These are phyloP conservation scores for Neonectria neomacrospora DNA, from an alignment of 2,329 filamentous ascomycete genomes.

Conservation along the genomic window DNA sequence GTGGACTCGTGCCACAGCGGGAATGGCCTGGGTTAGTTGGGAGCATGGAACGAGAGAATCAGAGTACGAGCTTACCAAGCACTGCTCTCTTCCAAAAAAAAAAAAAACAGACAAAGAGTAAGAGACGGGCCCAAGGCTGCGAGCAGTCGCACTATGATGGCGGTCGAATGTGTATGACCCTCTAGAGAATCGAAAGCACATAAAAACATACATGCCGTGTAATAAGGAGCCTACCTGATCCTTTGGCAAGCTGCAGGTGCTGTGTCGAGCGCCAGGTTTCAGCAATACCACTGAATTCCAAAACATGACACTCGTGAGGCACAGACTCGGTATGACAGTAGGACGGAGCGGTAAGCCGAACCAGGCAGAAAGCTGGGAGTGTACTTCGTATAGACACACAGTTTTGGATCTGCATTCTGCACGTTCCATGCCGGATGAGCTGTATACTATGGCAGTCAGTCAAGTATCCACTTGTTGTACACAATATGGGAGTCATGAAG, in stretches of 20 bases:
- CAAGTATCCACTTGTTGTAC: not conserved
- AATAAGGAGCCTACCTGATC: not conserved
- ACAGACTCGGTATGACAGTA: not conserved
- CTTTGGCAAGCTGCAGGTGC: not conserved
- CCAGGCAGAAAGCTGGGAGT: not conserved
- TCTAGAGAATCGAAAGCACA: not conserved
- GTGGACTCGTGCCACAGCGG: not conserved
- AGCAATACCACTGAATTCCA: not conserved
- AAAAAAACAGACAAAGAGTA: not conserved
- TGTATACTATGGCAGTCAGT: not conserved
- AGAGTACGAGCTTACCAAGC: not conserved
- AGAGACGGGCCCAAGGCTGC: not conserved
- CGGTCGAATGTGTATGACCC: not conserved
- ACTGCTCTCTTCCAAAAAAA: not conserved
- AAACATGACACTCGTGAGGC: not conserved
- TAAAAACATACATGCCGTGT: not conserved
- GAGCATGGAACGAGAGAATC: not conserved
- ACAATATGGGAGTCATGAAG: not conserved
- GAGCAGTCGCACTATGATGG: not conserved
- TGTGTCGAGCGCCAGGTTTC: not conserved
- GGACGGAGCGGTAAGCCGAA: not conserved
- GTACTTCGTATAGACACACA: not conserved
- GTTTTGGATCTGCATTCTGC: not conserved
- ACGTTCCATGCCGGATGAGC: not conserved
- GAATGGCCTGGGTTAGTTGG: not conserved